phyloP scores from a whole-genome alignment of 2,329 filamentous ascomycete species.

The Phyllosticta ampelicida region DNA sequence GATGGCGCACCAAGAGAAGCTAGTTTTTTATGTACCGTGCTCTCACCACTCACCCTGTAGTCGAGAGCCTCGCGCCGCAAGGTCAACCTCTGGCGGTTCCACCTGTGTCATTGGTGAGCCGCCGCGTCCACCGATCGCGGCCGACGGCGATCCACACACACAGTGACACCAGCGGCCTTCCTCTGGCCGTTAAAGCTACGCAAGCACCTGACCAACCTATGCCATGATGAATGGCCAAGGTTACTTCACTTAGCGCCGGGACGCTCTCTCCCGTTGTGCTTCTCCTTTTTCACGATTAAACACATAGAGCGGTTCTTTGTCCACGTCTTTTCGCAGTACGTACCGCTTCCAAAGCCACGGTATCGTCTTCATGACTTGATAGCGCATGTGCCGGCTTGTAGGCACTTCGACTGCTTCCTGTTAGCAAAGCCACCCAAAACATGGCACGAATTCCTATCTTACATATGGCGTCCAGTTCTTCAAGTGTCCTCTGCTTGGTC shows the following conservation, averaged over 20 bases:
- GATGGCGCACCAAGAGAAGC: not conserved
- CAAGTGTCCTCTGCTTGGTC: conserved; percentile 22
- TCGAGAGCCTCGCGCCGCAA: not conserved
- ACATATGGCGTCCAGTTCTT: conserved; percentile 23
- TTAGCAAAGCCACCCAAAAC: not conserved
- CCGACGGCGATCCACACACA: not conserved
- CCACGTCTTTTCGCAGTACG: conserved; percentile 2
- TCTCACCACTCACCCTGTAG: not conserved
- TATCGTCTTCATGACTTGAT: conserved; percentile 18
- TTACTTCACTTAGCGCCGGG: not conserved
- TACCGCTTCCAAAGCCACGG: conserved; percentile 8
- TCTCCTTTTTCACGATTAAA: conserved; percentile 3
- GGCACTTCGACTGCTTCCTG: conserved; percentile 29
- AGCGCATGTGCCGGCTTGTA: conserved; percentile 29
- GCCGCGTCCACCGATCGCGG: not conserved
- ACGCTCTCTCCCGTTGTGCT: not conserved
- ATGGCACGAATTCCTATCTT: not conserved
- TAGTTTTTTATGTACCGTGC: not conserved
- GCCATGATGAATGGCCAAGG: not conserved
- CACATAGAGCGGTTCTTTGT: conserved; percentile 4
- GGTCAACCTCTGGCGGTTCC: not conserved
- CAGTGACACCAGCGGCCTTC: not conserved
- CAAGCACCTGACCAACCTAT: not conserved
- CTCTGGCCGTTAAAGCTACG: not conserved
- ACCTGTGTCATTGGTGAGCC: not conserved